Conservation (phyloP, 1,284 basidiomycete genomes). For the Ustilago tritici region DNA sequence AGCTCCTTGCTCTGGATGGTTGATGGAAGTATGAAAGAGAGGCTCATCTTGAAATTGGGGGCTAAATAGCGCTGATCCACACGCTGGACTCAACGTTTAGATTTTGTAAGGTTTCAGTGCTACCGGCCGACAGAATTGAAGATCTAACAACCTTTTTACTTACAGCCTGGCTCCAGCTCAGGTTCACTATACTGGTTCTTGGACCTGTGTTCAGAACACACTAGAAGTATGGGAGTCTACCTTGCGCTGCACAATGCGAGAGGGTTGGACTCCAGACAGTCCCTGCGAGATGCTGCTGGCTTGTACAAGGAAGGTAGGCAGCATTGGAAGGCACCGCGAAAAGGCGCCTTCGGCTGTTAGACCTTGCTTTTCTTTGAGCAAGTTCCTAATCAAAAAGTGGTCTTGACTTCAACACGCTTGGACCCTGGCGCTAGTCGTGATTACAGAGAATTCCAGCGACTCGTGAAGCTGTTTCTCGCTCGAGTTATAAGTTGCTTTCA, state of each 20-base stretch:
- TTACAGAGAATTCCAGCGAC: background rate
- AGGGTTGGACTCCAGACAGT: no score
- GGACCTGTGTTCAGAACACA: no score
- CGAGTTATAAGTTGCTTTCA: conserved; percentile 2
- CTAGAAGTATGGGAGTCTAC: no score
- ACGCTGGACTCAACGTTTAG: background rate
- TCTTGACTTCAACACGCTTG: background rate
- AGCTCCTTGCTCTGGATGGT: background rate
- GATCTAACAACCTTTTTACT: background rate
- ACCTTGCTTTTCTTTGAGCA: background rate
- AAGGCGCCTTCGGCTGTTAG: background rate
- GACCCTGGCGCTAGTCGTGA: background rate
- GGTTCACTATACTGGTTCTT: no score
- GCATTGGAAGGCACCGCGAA: no score
- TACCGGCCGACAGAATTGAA: background rate
- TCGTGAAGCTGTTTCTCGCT: background rate
- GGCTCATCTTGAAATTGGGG: background rate
- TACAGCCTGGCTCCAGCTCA: no score
- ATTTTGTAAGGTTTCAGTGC: background rate
- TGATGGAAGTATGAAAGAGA: background rate
- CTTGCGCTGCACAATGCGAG: no score
- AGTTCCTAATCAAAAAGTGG: no score
- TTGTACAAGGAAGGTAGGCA: no score
- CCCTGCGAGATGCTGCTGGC: no score
- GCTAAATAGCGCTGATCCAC: background rate